Percentiles rank a stretch among this genome's conserved stretches.
Conservation (phyloP, 345 rosid genomes). For the Psidium friedrichsthalianum region DNA sequence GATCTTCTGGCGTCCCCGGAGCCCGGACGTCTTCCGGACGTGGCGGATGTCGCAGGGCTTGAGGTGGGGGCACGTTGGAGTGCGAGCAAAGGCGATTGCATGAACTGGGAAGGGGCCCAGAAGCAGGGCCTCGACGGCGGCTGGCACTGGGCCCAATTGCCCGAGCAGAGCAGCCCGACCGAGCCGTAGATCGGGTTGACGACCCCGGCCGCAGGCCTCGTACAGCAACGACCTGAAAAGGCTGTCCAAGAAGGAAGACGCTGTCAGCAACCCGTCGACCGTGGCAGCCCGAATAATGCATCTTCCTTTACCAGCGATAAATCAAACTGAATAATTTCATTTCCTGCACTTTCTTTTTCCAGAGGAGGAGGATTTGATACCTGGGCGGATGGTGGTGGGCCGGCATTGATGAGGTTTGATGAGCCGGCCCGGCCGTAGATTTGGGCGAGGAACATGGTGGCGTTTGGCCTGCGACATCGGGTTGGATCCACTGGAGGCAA, state of each 20-base stretch:
- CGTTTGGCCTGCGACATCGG: slow-evolving; percentile 32
- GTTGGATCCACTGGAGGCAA: slow-evolving; percentile 32
- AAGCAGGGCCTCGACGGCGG: slow-evolving; percentile 19
- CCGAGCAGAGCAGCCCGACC: slow-evolving; percentile 44
- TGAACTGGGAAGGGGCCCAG: slow-evolving; percentile 1
- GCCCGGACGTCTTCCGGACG: background rate
- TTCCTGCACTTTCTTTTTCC: background rate
- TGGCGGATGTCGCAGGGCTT: slow-evolving; percentile 5
- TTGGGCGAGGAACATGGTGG: slow-evolving; percentile 33
- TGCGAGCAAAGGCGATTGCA: background rate
- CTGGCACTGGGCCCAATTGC: slow-evolving; percentile 56
- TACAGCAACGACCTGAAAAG: slow-evolving; percentile 47
- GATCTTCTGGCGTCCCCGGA: background rate
- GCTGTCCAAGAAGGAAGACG: slow-evolving; percentile 7
- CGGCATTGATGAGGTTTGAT: slow-evolving; percentile 33
- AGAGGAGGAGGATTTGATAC: background rate
- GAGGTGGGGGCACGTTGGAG: background rate
- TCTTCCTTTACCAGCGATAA: background rate
- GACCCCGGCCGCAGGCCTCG: slow-evolving; percentile 58
- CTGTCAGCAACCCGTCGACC: background rate
- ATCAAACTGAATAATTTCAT: background rate
- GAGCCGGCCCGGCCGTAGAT: slow-evolving; percentile 38
- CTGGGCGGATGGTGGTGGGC: slow-evolving; percentile 35
- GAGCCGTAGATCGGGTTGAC: slow-evolving; percentile 52
- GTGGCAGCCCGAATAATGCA: background rate